Conservation (phyloP, 345 rosid species). For the Laguncularia racemosa region DNA sequence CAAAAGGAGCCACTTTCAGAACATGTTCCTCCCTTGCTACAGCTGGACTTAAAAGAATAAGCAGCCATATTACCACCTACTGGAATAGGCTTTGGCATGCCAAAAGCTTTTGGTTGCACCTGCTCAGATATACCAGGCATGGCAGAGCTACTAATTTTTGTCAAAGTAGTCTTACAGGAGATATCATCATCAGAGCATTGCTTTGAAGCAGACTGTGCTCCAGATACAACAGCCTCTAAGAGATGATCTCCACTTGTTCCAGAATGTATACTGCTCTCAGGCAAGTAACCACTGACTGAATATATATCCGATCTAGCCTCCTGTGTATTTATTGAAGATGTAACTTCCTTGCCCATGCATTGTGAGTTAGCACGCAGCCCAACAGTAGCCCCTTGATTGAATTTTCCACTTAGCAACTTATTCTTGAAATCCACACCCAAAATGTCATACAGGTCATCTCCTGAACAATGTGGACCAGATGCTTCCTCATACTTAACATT, state of each 20-base stretch:
- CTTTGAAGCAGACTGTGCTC: conserved; percentile 43
- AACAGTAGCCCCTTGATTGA: conserved; percentile 20
- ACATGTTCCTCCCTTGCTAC: conserved; percentile 38
- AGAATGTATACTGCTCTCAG: conserved; percentile 22
- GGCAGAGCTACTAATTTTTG: conserved; percentile 55
- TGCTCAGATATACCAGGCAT: conserved; percentile 42
- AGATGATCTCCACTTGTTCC: conserved; percentile 51
- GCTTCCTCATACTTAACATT: conserved; percentile 22
- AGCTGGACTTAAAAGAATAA: conserved; percentile 31
- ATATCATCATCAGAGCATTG: conserved; percentile 65
- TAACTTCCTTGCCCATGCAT: conserved; percentile 25
- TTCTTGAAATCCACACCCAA: conserved; percentile 70
- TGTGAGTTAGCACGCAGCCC: conserved; percentile 23
- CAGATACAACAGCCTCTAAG: conserved; percentile 88
- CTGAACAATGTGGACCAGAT: conserved; percentile 32
- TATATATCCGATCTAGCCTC: conserved; percentile 29
- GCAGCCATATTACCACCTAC: conserved; percentile 33
- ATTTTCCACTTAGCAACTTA: conserved; percentile 32
- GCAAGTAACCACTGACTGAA: conserved; percentile 29
- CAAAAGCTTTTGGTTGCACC: conserved; percentile 24
- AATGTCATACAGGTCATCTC: conserved; percentile 74
- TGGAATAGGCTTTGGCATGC: conserved; percentile 26
- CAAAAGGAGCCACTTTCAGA: conserved; percentile 44
- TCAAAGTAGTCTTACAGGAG: conserved; percentile 66
- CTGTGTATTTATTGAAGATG: conserved; percentile 22